Base-by-base conservation (phyloP, 345 rosid genomes). In the Salix udensis region DNA sequence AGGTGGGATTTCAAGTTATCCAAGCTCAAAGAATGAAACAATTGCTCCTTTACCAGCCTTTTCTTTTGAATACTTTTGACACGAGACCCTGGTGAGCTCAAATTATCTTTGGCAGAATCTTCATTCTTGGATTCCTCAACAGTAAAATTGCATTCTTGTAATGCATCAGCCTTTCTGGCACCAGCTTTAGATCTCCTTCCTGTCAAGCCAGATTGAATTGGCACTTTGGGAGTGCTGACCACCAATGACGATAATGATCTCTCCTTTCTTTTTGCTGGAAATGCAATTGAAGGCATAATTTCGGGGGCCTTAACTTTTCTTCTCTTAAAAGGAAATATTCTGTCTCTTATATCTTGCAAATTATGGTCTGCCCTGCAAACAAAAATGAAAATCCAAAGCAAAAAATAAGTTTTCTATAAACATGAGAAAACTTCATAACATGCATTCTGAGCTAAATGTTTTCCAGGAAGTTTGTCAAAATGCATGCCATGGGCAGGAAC, bases 201-300 rank as follows among this genome's bases (percentile, higher is more conserved):
- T 18, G 97, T 88, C 80, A 88, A 81, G 73, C 87, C 84, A 84
- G 87, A 73, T 83, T 88, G 90, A 52, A 88, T 77, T 79, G 91
- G 88, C 64, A 89, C 92, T 80, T 87, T 89, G 55, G 98, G 97
- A 77, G 94, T 81, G 76, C 84, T 88, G 70, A 96, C 97, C 55
- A 92, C 99, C 89, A 96, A 84, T 23, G 96, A 91, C 34, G 98
- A 92, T 80, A 96, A 88, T 48, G 99, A 96, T 83, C 98, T 88
- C 85, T 96, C 99, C 83, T 96, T 96, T 83, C 98, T 92, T 86
- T 90, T 91, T 73, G 88, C 85, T 58, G 93, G 96, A 77, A 91
- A 79, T 74, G 88, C 62, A 79, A 85, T 78, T 0, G 92, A 84
- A 44, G 94, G 86, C 48, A 80, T 85, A 78, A 85, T 81, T 82